phyloP scores from a whole-genome alignment of 192 early-diverging fungal genomes.

The Nowakowskiella sp. region DNA sequence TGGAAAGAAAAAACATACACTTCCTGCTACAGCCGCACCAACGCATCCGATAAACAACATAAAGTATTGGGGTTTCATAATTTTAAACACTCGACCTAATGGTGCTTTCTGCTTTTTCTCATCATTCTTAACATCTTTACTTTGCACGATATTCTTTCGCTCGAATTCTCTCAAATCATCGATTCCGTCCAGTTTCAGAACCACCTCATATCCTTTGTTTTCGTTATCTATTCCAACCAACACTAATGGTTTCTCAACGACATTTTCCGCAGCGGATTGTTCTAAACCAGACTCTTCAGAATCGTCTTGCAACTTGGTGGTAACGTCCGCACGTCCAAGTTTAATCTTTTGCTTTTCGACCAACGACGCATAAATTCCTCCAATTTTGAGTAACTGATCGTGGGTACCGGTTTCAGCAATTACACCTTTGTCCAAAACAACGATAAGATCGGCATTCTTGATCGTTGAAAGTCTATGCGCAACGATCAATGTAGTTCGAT shows the following conservation, averaged over 20 bases:
- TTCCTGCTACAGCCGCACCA: conserved; percentile 52
- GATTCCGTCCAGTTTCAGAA: not conserved
- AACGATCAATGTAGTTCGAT: conserved; percentile 6
- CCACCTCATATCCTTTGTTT: conserved; percentile 8
- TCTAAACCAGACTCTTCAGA: no score
- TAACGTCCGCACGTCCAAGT: no score
- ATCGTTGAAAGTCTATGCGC: conserved; percentile 15
- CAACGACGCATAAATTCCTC: conserved; percentile 24
- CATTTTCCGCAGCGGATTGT: no score
- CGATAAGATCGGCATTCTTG: conserved; percentile 30
- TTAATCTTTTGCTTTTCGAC: conserved; percentile 22
- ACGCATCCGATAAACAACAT: conserved; percentile 48
- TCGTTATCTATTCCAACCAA: no score
- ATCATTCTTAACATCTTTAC: conserved; percentile 1
- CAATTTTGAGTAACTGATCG: conserved; percentile 9
- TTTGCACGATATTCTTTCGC: not conserved
- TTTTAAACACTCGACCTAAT: conserved; percentile 21
- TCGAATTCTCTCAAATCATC: not conserved
- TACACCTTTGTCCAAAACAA: conserved; percentile 29
- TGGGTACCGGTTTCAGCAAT: conserved; percentile 35
- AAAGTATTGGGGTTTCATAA: conserved; percentile 37
- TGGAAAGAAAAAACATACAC: not conserved
- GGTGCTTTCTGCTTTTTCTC: conserved; percentile 7
- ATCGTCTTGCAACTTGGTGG: no score
- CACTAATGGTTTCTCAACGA: no score